Evolutionary conservation across 2,329 filamentous ascomycete species (phyloP).

Genomic region (Neofusicoccum cordaticola): DNA sequence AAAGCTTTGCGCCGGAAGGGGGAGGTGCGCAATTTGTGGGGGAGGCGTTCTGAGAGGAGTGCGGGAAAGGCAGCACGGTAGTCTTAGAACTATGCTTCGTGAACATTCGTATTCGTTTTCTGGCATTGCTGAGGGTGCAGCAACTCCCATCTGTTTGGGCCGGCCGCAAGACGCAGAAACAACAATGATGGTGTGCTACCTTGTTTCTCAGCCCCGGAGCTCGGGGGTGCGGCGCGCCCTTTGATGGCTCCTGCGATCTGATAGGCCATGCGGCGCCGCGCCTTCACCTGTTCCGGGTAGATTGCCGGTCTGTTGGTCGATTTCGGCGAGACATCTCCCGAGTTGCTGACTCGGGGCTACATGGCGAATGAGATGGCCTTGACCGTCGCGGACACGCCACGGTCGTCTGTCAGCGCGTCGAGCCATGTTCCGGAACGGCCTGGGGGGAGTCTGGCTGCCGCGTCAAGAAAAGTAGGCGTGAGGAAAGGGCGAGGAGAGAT

Average conservation of each 20-base stretch:
- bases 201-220: background rate
- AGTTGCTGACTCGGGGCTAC: background rate
- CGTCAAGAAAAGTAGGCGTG: too few species aligned
- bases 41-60: background rate
- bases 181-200: background rate
- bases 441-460: too few species aligned
- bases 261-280: background rate
- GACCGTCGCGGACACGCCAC: background rate
- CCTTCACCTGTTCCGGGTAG: background rate
- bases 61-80: background rate
- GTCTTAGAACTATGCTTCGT: too few species aligned
- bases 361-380: background rate
- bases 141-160: too few species aligned
- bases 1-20: background rate
- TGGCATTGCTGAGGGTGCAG: too few species aligned
- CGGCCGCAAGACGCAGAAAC: too few species aligned
- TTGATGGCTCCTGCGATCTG: background rate
- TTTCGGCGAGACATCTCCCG: constrained; percentile 1
- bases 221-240: background rate
- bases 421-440: too few species aligned
- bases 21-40: background rate
- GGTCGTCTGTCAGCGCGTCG: background rate
- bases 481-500: too few species aligned
- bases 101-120: background rate
- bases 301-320: background rate